A percentile compares a stretch with the other conserved stretches of the same genome.
Evolutionary conservation across 2,329 filamentous ascomycete species (phyloP).

Genomic region (Diaporthe sp.): DNA sequence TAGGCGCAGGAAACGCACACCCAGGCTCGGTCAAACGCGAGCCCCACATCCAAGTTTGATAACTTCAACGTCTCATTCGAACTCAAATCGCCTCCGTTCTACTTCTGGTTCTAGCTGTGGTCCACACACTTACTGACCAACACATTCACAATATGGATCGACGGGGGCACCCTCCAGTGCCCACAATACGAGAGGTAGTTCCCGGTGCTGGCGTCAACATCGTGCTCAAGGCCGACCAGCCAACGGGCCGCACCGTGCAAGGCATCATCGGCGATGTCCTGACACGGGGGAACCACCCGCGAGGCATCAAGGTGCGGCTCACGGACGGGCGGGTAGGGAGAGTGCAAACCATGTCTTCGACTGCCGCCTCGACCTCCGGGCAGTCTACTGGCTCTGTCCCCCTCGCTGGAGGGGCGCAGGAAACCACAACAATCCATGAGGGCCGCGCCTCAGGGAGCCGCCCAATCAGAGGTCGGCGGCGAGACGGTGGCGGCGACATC

Average conservation of each 20-base stretch:
- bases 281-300: conserved; percentile 80
- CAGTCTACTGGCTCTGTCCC: background rate
- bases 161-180: conserved; percentile 51
- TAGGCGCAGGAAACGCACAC: background rate
- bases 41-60: background rate
- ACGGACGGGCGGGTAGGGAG: conserved; percentile 79
- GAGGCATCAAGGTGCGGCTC: conserved; percentile 84
- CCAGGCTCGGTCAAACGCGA: background rate
- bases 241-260: conserved; percentile 77
- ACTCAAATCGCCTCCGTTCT: background rate
- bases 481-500: conserved; percentile 45
- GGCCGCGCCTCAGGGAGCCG: background rate
- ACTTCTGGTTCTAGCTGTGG: background rate
- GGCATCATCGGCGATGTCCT: conserved; percentile 77
- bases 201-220: conserved; percentile 78
- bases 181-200: conserved; percentile 65
- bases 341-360: conserved; percentile 73
- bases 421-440: background rate
- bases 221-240: conserved; percentile 82
- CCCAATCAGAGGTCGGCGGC: conserved; percentile 29
- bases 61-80: background rate
- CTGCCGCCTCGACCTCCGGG: background rate
- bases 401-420: conserved; percentile 25
- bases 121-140: background rate
- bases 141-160: background rate